phyloP scores from a whole-genome alignment of 345 rosid genomes.

The Gossypioides kirkii region DNA sequence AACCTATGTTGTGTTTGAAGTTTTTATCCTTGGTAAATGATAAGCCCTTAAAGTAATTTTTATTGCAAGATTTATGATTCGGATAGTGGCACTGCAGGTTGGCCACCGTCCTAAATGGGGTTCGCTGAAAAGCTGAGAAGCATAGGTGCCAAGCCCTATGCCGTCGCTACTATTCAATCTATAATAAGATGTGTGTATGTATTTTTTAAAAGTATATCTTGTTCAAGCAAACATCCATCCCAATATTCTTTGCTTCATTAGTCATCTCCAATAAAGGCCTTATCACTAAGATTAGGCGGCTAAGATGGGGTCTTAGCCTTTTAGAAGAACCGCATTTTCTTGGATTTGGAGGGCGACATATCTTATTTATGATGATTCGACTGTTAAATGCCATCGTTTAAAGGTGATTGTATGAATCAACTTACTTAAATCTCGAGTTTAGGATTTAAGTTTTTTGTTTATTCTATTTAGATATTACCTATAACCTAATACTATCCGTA shows the following conservation, averaged over 20 bases:
- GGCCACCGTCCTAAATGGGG: not conserved
- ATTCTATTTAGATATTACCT: conserved; percentile 8
- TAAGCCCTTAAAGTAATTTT: not conserved
- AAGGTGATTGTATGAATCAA: not conserved
- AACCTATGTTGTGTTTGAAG: not conserved
- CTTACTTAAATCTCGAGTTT: not conserved
- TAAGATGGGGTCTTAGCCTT: not conserved
- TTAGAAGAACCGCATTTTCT: not conserved
- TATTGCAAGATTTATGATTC: not conserved
- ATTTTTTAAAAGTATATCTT: not conserved
- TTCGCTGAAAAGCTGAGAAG: not conserved
- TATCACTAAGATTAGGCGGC: not conserved
- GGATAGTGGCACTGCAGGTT: not conserved
- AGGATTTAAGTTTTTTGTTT: conserved; percentile 9
- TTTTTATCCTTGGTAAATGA: not conserved
- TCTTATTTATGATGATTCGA: not conserved
- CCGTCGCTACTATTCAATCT: not conserved
- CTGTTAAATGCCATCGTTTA: not conserved
- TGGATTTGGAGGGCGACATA: not conserved
- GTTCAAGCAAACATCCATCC: not conserved
- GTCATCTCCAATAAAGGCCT: conserved; percentile 7
- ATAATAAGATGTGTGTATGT: not conserved
- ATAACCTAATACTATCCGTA: conserved; percentile 7
- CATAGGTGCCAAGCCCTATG: not conserved
- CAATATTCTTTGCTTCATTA: not conserved